phyloP scores from a whole-genome alignment of 495 filamentous ascomycete genomes.

The Penicillium lividum region DNA sequence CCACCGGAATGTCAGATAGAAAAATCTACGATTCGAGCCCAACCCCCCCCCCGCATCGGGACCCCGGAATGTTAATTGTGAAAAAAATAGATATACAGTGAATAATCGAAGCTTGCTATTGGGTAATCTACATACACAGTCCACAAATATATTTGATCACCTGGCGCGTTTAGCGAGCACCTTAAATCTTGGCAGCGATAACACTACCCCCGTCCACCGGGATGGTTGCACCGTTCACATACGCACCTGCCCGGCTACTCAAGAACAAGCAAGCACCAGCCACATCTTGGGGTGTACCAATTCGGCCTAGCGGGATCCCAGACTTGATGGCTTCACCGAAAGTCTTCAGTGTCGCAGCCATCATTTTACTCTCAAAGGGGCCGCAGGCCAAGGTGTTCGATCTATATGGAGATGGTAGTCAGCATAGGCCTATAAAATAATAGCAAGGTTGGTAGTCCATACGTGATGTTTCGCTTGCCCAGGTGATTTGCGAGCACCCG shows the following conservation, averaged over 20 bases:
- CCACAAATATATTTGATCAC: constrained; percentile 10
- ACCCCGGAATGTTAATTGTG: background rate
- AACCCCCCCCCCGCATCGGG: constrained; percentile 1
- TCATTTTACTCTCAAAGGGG: constrained; percentile 83
- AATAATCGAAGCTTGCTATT: constrained; percentile 1
- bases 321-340: constrained; percentile 63
- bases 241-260: constrained; percentile 68
- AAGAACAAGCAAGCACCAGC: constrained; percentile 77
- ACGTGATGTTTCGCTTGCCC: constrained; percentile 69
- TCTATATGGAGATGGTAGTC: constrained; percentile 14
- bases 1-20: constrained; percentile 15
- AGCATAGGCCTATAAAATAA: background rate
- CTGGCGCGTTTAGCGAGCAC: constrained; percentile 5
- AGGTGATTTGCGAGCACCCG: constrained; percentile 72
- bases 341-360: constrained; percentile 66
- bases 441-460: constrained; percentile 14
- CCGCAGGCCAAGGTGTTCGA: constrained; percentile 74
- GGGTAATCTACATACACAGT: constrained; percentile 1
- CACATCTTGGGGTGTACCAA: constrained; percentile 70
- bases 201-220: constrained; percentile 67
- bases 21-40: background rate
- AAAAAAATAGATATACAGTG: constrained; percentile 6
- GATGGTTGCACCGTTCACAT: constrained; percentile 77
- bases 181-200: constrained; percentile 55
- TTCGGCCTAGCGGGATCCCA: constrained; percentile 67